Percentiles rank a stretch among this genome's conserved stretches.
Evolutionary conservation across 23 red algal species (phyloP).

Genomic region (Gracilariopsis chorda): DNA sequence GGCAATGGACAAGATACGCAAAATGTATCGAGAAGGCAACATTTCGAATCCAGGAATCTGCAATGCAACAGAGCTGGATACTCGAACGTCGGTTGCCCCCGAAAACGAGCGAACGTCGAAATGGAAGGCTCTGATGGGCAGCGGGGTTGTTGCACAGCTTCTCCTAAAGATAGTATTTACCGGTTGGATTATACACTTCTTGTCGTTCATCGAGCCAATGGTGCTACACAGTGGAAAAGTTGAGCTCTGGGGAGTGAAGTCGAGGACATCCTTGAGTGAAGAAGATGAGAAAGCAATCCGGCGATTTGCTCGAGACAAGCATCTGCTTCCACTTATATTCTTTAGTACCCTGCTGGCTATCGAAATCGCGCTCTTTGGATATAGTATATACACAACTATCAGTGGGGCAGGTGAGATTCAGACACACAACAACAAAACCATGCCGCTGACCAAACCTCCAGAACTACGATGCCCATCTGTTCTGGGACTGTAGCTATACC

Average conservation of each 20-base stretch:
- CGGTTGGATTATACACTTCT: conserved; percentile 42
- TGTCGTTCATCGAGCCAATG: conserved; percentile 55
- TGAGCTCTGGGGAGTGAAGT: conserved; percentile 46
- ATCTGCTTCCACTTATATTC: conserved; percentile 49
- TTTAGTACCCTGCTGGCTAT: conserved; percentile 25
- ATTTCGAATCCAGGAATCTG: conserved; percentile 47
- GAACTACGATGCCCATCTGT: background rate
- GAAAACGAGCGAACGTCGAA: background rate
- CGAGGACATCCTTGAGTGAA: background rate
- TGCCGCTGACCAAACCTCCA: background rate
- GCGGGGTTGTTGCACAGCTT: conserved; percentile 52
- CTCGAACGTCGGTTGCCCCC: conserved; percentile 34
- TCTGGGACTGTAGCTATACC: background rate
- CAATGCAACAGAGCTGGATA: conserved; percentile 47
- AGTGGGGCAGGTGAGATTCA: background rate
- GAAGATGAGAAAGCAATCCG: conserved; percentile 44
- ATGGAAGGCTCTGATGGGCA: conserved; percentile 41
- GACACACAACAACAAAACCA: background rate
- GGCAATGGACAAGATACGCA: conserved; percentile 21
- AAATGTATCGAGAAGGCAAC: conserved; percentile 13
- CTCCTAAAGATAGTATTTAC: conserved; percentile 48
- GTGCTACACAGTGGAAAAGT: conserved; percentile 64
- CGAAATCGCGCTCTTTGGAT: conserved; percentile 37
- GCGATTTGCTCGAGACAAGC: conserved; percentile 62
- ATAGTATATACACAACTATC: conserved; percentile 41